Evolutionary conservation across 1,284 basidiomycete genomes (phyloP).

Genomic region (Inonotus obliquus): DNA sequence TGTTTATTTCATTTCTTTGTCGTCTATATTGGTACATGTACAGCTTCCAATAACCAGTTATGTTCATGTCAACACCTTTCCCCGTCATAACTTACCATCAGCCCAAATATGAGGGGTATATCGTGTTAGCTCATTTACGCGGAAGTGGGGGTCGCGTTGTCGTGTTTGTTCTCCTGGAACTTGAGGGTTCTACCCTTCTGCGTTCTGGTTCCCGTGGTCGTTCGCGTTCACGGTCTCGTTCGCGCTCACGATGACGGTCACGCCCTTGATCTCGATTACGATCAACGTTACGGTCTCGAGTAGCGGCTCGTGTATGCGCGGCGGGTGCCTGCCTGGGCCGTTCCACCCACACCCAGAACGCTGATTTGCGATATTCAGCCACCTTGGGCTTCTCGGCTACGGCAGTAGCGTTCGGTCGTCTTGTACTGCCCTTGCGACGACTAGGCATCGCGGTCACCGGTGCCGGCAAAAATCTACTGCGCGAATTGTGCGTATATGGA

Average conservation of each 20-base stretch:
- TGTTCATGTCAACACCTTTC: slow-evolving; percentile 11
- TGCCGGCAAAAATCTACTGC: slow-evolving; percentile 7
- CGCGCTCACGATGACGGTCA: background rate
- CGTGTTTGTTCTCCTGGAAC: slow-evolving; percentile 11
- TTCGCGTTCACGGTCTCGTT: slow-evolving; percentile 1
- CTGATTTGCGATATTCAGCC: slow-evolving; percentile 13
- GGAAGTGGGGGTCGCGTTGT: background rate
- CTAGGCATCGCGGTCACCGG: slow-evolving; percentile 15
- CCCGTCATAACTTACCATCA: background rate
- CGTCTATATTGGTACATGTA: background rate
- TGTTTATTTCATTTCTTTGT: background rate
- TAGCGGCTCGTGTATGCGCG: slow-evolving; percentile 6
- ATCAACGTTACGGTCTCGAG: background rate
- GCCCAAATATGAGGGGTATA: background rate
- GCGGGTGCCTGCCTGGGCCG: slow-evolving; percentile 11
- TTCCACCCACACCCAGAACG: slow-evolving; percentile 20
- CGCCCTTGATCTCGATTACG: background rate
- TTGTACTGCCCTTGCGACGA: slow-evolving; percentile 14
- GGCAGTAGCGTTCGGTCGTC: slow-evolving; percentile 2
- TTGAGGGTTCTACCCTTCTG: slow-evolving; percentile 7
- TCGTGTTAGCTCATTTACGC: background rate
- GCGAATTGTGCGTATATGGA: slow-evolving; percentile 26
- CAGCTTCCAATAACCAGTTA: slow-evolving; percentile 4
- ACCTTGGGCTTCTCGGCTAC: slow-evolving; percentile 7
- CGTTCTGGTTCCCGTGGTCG: slow-evolving; percentile 1